Conservation (phyloP, 2,329 filamentous ascomycete species). For the Ceratocystis cacaofunesta region DNA sequence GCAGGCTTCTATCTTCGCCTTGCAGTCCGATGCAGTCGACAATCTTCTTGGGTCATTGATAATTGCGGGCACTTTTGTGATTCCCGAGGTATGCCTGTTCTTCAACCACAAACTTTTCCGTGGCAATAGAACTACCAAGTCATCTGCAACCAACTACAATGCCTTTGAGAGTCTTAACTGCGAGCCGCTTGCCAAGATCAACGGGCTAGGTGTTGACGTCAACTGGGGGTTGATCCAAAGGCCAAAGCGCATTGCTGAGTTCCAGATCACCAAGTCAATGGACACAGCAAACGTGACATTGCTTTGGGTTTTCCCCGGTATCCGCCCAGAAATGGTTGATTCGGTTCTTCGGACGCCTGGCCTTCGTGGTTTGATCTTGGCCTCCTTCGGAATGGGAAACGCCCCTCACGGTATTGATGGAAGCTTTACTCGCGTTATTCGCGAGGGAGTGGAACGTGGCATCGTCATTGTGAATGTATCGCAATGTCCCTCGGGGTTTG, state of each 20-base stretch:
- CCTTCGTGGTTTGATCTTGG: conserved; percentile 67
- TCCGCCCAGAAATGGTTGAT: conserved; percentile 86
- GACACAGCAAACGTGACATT: conserved; percentile 84
- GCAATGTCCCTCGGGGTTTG: conserved; percentile 68
- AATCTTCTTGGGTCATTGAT: conserved; percentile 80
- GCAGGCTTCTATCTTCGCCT: conserved; percentile 73
- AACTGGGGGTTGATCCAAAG: conserved; percentile 65
- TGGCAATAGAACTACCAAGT: conserved; percentile 76
- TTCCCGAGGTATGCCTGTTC: conserved; percentile 85
- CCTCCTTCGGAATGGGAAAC: conserved; percentile 89
- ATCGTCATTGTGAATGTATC: conserved; percentile 83
- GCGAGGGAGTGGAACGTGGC: conserved; percentile 61
- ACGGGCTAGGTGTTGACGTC: conserved; percentile 65
- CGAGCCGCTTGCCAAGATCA: conserved; percentile 65
- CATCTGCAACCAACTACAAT: conserved; percentile 71
- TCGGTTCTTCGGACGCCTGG: conserved; percentile 64
- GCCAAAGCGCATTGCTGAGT: conserved; percentile 58
- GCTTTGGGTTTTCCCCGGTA: conserved; percentile 79
- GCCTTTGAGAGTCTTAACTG: conserved; percentile 84
- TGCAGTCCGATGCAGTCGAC: conserved; percentile 83
- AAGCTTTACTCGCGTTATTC: conserved; percentile 61
- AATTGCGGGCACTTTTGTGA: conserved; percentile 80
- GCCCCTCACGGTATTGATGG: conserved; percentile 71
- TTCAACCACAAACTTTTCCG: conserved; percentile 86
- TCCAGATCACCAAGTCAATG: conserved; percentile 57